These are phyloP conservation scores for Pulveroboletus ravenelii DNA, from an alignment of 768 basidiomycete species.

Conservation along the genomic window DNA sequence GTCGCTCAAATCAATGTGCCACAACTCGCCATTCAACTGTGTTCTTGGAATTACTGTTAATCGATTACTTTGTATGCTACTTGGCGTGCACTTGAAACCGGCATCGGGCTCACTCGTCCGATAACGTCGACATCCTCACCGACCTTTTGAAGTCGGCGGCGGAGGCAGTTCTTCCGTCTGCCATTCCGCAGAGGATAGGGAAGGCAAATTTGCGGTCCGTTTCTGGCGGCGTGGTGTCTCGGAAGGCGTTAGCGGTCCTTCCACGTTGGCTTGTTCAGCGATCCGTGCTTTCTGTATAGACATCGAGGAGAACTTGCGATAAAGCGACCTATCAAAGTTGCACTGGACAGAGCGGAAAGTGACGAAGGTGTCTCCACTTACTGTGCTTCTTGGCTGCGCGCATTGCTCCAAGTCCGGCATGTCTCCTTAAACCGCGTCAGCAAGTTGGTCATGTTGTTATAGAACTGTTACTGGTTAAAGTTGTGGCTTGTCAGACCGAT, in stretches of 20 bases:
- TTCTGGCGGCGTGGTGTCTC: constrained; percentile 18
- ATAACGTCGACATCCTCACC: neutral
- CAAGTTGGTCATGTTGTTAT: constrained; percentile 77
- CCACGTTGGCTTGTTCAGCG: constrained; percentile 1
- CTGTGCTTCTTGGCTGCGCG: constrained; percentile 72
- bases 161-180: constrained; percentile 46
- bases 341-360: neutral
- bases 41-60: neutral
- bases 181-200: constrained; percentile 50
- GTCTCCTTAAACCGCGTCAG: constrained; percentile 69
- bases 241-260: neutral
- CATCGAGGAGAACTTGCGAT: constrained; percentile 21
- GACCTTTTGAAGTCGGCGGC: constrained; percentile 28
- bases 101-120: neutral
- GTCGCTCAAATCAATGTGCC: no score
- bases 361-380: constrained; percentile 32
- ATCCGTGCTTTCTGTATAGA: constrained; percentile 30
- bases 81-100: neutral
- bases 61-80: neutral
- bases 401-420: constrained; percentile 70
- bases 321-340: constrained; percentile 14
- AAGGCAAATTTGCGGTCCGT: constrained; percentile 39
- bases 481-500: neutral
- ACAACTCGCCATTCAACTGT: no score
- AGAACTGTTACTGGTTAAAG: constrained; percentile 55